Evolutionary conservation across 2,329 filamentous ascomycete species (phyloP), one percentile per base, ranked within the genome.

Genomic region (Xylaria hypoxylon): DNA sequence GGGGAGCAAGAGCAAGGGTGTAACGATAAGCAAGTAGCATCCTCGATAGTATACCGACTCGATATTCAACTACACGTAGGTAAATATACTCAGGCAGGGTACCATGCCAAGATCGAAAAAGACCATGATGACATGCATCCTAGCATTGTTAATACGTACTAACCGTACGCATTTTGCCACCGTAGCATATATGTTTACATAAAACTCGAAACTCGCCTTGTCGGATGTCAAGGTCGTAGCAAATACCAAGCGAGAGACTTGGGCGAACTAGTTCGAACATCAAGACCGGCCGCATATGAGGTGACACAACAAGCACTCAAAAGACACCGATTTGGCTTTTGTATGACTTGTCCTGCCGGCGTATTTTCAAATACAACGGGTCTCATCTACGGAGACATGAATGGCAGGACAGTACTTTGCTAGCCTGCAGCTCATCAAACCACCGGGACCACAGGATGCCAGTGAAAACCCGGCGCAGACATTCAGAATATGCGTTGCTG

Each of bases 131-230:
- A 55, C 19, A 10, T 11, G 13, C 10, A 42, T 19, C 3, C 22
- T 26, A 26, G 10, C 10, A 19, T 26, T 61, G n/a, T 28, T 31
- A 50, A 58, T 59, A 33, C 10, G 17, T 40, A 28, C 11, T 56
- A 55, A 50, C n/a, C 24, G 47, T 40, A 38, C n/a, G 28, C 11
- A 35, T 58, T 44, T 48, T 38, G 33, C 38, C 56, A 59, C 15
- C 17, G n/a, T 19, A 22, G 17, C 19, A 35, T 35, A 33, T 13
- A 10, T 24, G 51, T 24, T 48, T 42, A 24, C 55, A 57, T 47
- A 58, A 58, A 59, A 42, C 35, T 57, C 19, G 22, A 63, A 13
- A 44, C 35, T 59, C 35, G 51, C 60, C 42, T 50, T 50, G 45
- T 58, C 48, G 35, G 28, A 47, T 62, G 38, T 11, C 38, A 62